Evolutionary conservation across 1,139 yeast genomes (phyloP).

Genomic region (Magnusiomyces sp.): DNA sequence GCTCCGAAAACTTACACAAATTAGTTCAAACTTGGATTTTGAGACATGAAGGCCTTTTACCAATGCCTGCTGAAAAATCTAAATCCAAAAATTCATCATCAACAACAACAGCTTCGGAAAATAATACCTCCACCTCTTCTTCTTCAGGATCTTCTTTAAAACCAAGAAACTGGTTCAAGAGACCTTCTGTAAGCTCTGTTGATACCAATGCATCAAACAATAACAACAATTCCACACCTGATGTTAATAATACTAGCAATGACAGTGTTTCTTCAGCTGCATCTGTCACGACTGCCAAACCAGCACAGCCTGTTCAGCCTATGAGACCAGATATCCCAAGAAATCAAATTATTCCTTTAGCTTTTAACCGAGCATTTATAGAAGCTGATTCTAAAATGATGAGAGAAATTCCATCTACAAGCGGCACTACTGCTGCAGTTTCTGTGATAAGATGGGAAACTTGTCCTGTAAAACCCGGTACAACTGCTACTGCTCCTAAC

Average conservation of each 20-base stretch:
- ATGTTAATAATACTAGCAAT: not conserved
- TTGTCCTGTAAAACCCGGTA: not conserved
- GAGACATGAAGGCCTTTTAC: conserved; percentile 6
- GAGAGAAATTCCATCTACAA: conserved; percentile 43
- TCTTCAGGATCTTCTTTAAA: not conserved
- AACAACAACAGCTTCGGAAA: not conserved
- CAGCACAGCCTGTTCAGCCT: not conserved
- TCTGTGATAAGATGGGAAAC: conserved; percentile 86
- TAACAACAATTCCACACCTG: not conserved
- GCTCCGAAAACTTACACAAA: conserved; percentile 80
- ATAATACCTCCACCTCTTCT: not conserved
- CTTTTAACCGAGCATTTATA: conserved; percentile 42
- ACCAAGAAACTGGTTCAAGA: conserved; percentile 2
- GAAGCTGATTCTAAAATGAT: conserved; percentile 67
- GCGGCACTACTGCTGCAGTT: conserved; percentile 95
- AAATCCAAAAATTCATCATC: not conserved
- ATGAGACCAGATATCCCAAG: conserved; percentile 2
- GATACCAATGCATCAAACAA: not conserved
- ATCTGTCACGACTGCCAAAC: not conserved
- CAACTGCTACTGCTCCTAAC: not conserved
- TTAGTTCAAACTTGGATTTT: conserved; percentile 47
- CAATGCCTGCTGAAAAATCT: not conserved
- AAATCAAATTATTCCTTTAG: conserved; percentile 23
- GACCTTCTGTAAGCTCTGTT: not conserved
- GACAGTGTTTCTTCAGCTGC: not conserved